Conservation (phyloP, 140 eudicot genomes). For the Ambrosia hybrid region DNA sequence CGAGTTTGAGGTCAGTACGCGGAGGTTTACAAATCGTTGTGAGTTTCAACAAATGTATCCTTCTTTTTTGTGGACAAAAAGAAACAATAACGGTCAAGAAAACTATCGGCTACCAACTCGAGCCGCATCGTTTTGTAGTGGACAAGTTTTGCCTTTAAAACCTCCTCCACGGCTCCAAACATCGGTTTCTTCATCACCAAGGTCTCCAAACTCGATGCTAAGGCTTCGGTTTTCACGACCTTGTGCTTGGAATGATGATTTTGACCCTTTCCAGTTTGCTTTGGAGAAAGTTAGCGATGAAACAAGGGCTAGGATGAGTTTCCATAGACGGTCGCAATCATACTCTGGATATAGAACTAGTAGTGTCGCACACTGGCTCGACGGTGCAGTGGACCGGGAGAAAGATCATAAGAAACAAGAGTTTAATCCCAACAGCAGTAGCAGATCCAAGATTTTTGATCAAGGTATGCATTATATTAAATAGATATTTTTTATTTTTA, state of each 20-base stretch:
- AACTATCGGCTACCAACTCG: slow-evolving; percentile 16
- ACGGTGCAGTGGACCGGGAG: not conserved
- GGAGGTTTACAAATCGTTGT: slow-evolving; percentile 12
- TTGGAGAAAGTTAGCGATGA: slow-evolving; percentile 75
- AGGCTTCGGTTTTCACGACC: slow-evolving; percentile 44
- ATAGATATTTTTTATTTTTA: not conserved
- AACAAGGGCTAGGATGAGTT: slow-evolving; percentile 44
- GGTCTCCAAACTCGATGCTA: slow-evolving; percentile 40
- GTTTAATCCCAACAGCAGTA: not conserved
- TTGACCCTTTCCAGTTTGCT: slow-evolving; percentile 78
- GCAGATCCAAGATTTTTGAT: slow-evolving; percentile 7
- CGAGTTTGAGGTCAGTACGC: slow-evolving; percentile 35
- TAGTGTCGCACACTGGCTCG: slow-evolving; percentile 28
- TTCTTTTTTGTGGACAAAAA: slow-evolving; percentile 32
- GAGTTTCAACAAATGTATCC: slow-evolving; percentile 35
- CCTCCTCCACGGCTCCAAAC: slow-evolving; percentile 61
- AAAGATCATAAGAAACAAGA: slow-evolving; percentile 17
- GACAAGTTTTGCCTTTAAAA: slow-evolving; percentile 64
- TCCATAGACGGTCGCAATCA: slow-evolving; percentile 60
- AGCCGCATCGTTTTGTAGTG: slow-evolving; percentile 39
- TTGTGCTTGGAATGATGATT: slow-evolving; percentile 72
- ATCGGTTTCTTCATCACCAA: slow-evolving; percentile 40
- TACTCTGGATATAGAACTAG: slow-evolving; percentile 41
- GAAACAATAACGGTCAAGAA: not conserved
- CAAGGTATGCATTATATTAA: slow-evolving; percentile 14